phyloP scores from a whole-genome alignment of 208 protist genomes.

The Wallacemonas sp. region DNA sequence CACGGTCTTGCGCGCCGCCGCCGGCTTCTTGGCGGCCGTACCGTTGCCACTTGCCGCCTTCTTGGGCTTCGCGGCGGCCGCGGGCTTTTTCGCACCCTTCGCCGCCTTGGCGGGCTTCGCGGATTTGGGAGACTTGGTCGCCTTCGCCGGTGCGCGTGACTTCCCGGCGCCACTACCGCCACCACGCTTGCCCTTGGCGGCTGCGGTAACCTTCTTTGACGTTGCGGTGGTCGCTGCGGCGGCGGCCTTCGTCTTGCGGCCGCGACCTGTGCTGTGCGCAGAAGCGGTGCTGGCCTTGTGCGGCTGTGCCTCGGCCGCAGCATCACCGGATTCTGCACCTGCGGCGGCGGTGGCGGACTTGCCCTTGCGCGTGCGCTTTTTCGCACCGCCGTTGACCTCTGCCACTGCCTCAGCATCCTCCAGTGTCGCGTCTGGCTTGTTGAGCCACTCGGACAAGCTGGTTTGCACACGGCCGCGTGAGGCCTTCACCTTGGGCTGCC shows the following conservation, averaged over 20 bases:
- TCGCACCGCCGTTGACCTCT: not conserved
- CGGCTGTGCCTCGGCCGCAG: no score
- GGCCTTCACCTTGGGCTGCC: slow-evolving; percentile 34
- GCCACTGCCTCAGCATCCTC: not conserved
- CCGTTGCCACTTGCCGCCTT: slow-evolving; percentile 6
- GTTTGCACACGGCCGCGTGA: slow-evolving; percentile 25
- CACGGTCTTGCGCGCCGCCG: slow-evolving; percentile 12
- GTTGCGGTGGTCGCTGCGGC: no score
- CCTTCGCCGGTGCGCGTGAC: no score
- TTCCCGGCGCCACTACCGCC: slow-evolving; percentile 5
- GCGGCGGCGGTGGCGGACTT: not conserved
- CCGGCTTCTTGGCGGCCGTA: slow-evolving; percentile 1
- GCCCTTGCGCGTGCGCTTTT: slow-evolving; percentile 9
- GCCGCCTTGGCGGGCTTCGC: slow-evolving; percentile 1
- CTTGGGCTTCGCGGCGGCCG: not conserved
- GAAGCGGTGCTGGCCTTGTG: no score
- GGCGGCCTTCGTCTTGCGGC: no score
- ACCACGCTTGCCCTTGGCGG: slow-evolving; percentile 13
- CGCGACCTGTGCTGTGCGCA: not conserved
- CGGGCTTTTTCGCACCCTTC: slow-evolving; percentile 17
- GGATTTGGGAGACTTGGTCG: not conserved
- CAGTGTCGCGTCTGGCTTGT: slow-evolving; percentile 42
- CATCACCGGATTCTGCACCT: not conserved
- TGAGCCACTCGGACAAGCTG: slow-evolving; percentile 79
- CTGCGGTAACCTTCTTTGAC: no score